These are phyloP conservation scores for Hypoxylon cercidicola DNA, from an alignment of 495 filamentous ascomycete species.

Conservation along the genomic window DNA sequence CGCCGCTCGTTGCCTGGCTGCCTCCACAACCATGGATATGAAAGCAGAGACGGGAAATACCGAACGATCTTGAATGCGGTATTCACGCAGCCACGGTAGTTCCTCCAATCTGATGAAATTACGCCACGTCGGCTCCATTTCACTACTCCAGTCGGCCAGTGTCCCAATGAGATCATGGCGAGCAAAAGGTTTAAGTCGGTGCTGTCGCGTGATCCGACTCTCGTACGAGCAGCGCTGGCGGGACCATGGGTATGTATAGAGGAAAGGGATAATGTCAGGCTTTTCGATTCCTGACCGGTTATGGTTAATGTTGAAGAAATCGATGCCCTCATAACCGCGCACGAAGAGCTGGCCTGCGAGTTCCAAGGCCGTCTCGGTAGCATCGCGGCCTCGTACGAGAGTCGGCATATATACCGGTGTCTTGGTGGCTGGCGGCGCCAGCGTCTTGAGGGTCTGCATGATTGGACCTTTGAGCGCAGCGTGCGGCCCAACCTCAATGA, in stretches of 20 bases:
- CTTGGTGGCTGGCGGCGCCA: conserved; percentile 48
- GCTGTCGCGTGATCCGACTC: conserved; percentile 55
- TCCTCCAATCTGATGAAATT: conserved; percentile 60
- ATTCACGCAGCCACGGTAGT: conserved; percentile 63
- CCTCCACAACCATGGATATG: conserved; percentile 65
- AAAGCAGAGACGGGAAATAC: conserved; percentile 70
- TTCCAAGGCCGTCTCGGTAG: conserved; percentile 49
- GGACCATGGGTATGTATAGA: conserved; percentile 65
- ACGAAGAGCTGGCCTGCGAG: conserved; percentile 54
- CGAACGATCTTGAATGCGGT: conserved; percentile 53
- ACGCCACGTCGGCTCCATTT: conserved; percentile 60
- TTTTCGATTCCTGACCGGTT: conserved; percentile 45
- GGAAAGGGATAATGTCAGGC: conserved; percentile 55
- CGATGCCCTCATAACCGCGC: conserved; percentile 51
- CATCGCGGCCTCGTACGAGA: conserved; percentile 52
- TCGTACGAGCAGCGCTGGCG: conserved; percentile 60
- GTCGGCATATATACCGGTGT: conserved; percentile 50
- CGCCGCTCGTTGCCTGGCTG: conserved; percentile 52
- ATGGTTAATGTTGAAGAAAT: conserved; percentile 51
- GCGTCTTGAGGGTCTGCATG: conserved; percentile 61
- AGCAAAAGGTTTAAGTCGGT: conserved; percentile 56
- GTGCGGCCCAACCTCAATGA: conserved; percentile 73
- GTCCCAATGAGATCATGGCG: conserved; percentile 65
- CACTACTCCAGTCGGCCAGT: conserved; percentile 53
- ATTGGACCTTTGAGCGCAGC: conserved; percentile 67